Base-by-base conservation (phyloP, 208 protist species). In the Willaertia magna region DNA sequence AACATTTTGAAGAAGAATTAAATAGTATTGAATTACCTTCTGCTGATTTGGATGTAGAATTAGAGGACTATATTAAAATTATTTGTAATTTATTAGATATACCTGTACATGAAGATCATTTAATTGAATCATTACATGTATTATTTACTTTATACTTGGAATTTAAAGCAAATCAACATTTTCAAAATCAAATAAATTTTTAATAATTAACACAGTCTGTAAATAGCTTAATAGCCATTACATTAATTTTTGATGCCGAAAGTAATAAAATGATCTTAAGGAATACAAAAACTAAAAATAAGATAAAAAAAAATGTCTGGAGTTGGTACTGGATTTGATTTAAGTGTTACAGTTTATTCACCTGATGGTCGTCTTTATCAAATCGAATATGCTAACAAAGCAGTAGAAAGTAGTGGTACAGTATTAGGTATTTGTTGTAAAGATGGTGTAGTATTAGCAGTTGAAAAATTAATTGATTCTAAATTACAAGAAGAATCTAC, bases 341-440 rank as follows among this genome's bases (percentile, higher is more conserved):
- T 99, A 85, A 98, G 95, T 67, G 93, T 94, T 20, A 96, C 97
- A 79, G 98, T 98, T 42, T 99, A 97, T 91, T 99, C 97, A 74
- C 97, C 98, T 16, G 98, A 99, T 87, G 98, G 98, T 0, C 93
- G 97, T 48, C 96, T 99, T 3, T 99, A 99, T 91, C 98, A 99
- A 91, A 95, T 99, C 44, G 98, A 99, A 89, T 99, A 99, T 89
- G 98, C 98, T 14, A 89, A 90, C 86, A 99, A 99, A 90, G 98
- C 98, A 2, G 98, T 99, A 30, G 98, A 99, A 83, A 99, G 98
- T 90, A 97, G 94, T 91, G 97, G 97, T 85, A 99, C 98, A 18
- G 96, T 94, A 0, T 89, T 99, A 48, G 98, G 95, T 30, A 91
- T 99, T 42, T 95, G 95, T 85, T 97, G 94, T 89, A 97, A 93